These are phyloP conservation scores for Mycena chlorophos DNA, from an alignment of 768 basidiomycete genomes.

Conservation along the genomic window DNA sequence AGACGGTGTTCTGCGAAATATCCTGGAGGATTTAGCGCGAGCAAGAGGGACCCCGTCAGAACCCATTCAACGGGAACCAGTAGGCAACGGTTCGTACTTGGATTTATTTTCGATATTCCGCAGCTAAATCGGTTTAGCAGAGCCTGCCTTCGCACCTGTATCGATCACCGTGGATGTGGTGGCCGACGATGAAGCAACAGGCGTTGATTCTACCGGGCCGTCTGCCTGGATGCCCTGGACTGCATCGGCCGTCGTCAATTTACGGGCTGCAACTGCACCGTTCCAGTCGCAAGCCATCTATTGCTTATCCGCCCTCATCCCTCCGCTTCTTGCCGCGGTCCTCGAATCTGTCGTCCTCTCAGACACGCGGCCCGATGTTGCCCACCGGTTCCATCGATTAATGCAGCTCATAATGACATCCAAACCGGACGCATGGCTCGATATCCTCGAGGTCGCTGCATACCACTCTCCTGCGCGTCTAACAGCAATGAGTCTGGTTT, in stretches of 20 bases:
- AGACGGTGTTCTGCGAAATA: conserved; percentile 52
- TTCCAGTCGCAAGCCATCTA: conserved; percentile 56
- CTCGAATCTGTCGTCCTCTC: conserved; percentile 54
- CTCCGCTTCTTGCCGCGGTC: conserved; percentile 63
- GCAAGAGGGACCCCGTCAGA: conserved; percentile 38
- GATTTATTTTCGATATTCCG: conserved; percentile 14
- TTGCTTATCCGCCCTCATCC: conserved; percentile 59
- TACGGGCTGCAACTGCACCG: conserved; percentile 58
- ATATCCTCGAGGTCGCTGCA: conserved; percentile 70
- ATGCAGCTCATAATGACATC: conserved; percentile 51
- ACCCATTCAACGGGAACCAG: neutral
- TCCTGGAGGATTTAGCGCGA: conserved; percentile 48
- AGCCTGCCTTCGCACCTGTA: conserved; percentile 34
- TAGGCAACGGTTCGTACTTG: conserved; percentile 6
- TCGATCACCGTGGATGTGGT: conserved; percentile 64
- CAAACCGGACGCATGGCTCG: conserved; percentile 70
- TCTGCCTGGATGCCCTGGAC: conserved; percentile 33
- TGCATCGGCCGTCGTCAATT: conserved; percentile 20
- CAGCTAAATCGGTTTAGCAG: conserved; percentile 10
- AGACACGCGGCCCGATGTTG: conserved; percentile 35
- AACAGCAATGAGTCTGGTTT: conserved; percentile 55
- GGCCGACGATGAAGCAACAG: conserved; percentile 27
- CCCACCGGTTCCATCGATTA: conserved; percentile 54
- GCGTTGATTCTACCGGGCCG: conserved; percentile 4
- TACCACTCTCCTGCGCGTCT: conserved; percentile 61